Conservation (phyloP, 1,284 basidiomycete genomes). For the Schizophyllum commune region DNA sequence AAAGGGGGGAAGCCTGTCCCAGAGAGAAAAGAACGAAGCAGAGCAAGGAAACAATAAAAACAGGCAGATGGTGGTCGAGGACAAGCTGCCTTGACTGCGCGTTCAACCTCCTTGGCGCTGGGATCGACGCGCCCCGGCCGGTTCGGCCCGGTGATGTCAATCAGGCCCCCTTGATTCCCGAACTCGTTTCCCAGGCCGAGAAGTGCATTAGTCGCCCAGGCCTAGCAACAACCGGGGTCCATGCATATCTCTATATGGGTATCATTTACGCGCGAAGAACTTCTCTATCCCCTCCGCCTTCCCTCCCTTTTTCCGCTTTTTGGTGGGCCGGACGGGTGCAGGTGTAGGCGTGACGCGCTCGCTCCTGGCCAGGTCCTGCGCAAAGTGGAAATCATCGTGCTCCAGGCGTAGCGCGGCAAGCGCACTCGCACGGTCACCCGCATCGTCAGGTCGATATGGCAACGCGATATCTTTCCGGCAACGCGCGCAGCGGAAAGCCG, state of each 20-base stretch:
- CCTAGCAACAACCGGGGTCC: background rate
- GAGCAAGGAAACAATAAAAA: background rate
- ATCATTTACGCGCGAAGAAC: slow-evolving; percentile 47
- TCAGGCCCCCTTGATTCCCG: background rate
- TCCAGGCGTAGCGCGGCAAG: slow-evolving; percentile 53
- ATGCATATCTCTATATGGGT: background rate
- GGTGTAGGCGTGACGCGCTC: background rate
- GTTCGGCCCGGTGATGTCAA: background rate
- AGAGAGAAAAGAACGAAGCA: no score
- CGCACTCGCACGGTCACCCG: slow-evolving; percentile 14
- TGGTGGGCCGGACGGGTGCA: slow-evolving; percentile 20
- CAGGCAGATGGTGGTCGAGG: background rate
- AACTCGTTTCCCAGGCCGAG: background rate
- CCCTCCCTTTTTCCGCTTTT: slow-evolving; percentile 34
- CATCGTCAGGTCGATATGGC: slow-evolving; percentile 15
- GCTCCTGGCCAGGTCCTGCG: slow-evolving; percentile 55
- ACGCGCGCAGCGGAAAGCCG: slow-evolving; percentile 43
- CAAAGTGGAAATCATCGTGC: slow-evolving; percentile 85
- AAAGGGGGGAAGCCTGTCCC: background rate
- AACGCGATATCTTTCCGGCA: slow-evolving; percentile 41
- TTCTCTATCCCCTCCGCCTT: slow-evolving; percentile 60
- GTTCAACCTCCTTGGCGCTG: background rate
- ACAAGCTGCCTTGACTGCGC: background rate
- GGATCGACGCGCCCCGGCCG: background rate
- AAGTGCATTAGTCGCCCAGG: background rate